A percentile compares a stretch with the other conserved stretches of the same genome.
Evolutionary conservation across 192 early-diverging fungal genomes (phyloP).

Genomic region (Podila minutissima): DNA sequence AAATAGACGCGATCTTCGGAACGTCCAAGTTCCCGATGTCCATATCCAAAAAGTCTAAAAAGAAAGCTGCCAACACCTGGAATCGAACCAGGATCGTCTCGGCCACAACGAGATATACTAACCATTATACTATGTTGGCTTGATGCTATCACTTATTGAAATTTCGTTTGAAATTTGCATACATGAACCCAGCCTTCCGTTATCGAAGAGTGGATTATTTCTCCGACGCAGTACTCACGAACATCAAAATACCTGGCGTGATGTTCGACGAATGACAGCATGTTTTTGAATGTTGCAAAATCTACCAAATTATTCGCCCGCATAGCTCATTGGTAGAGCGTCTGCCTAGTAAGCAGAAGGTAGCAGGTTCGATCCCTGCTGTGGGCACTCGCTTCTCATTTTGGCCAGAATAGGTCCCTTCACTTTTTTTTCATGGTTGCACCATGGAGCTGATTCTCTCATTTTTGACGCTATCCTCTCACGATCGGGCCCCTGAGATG

Average conservation of each 20-base stretch:
- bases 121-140: slow-evolving; percentile 18
- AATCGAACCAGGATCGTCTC: slow-evolving; percentile 23
- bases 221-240: too few species aligned
- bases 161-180: too few species aligned
- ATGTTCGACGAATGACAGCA: too few species aligned
- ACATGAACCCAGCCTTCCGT: too few species aligned
- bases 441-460: too few species aligned
- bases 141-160: not conserved
- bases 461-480: too few species aligned
- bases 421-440: too few species aligned
- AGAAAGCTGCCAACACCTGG: slow-evolving; percentile 11
- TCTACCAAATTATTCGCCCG: not conserved
- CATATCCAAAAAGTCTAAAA: not conserved
- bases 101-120: slow-evolving; percentile 23
- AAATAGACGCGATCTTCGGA: not conserved
- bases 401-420: too few species aligned
- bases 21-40: not conserved
- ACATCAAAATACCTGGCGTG: too few species aligned
- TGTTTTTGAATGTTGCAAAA: too few species aligned
- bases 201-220: too few species aligned
- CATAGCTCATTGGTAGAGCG: slow-evolving; percentile 32
- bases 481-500: too few species aligned
- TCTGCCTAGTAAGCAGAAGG: slow-evolving; percentile 44
- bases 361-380: slow-evolving; percentile 42
- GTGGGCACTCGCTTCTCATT: slow-evolving; percentile 6